Conservation (phyloP, 371 early-diverging fungal genomes). For the Amoeboradix gromovi region DNA sequence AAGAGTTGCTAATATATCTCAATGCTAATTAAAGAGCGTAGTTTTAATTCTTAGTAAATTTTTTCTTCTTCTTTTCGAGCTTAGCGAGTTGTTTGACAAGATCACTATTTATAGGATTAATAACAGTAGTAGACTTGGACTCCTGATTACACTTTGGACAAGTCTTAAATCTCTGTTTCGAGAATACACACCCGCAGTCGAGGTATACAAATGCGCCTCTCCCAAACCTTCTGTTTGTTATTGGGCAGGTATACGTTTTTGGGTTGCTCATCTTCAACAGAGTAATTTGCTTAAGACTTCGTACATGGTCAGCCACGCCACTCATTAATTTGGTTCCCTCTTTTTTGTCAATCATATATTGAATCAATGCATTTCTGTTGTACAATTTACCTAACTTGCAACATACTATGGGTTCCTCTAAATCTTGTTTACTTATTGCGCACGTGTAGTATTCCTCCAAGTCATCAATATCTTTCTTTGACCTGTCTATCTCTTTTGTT, state of each 20-base stretch:
- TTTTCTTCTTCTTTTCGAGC: neutral
- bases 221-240: neutral
- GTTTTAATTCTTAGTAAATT: neutral
- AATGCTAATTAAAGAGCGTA: neutral
- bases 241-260: neutral
- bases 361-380: constrained; percentile 59
- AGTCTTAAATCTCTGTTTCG: neutral
- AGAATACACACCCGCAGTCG: neutral
- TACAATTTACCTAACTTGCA: constrained; percentile 59
- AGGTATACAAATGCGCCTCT: neutral
- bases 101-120: neutral
- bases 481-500: constrained; percentile 39
- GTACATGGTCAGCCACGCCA: constrained; percentile 45
- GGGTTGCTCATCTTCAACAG: neutral
- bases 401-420: constrained; percentile 44
- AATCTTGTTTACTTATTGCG: constrained; percentile 51
- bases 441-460: constrained; percentile 54
- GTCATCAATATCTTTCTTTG: neutral
- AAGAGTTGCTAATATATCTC: neutral
- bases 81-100: neutral
- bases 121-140: neutral
- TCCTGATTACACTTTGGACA: neutral
- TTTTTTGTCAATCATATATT: constrained; percentile 39
- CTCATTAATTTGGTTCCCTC: constrained; percentile 47
- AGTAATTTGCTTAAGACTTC: constrained; percentile 7